Base-by-base conservation (phyloP, 2,329 filamentous ascomycete genomes). In the Fusarium armeniacum region DNA sequence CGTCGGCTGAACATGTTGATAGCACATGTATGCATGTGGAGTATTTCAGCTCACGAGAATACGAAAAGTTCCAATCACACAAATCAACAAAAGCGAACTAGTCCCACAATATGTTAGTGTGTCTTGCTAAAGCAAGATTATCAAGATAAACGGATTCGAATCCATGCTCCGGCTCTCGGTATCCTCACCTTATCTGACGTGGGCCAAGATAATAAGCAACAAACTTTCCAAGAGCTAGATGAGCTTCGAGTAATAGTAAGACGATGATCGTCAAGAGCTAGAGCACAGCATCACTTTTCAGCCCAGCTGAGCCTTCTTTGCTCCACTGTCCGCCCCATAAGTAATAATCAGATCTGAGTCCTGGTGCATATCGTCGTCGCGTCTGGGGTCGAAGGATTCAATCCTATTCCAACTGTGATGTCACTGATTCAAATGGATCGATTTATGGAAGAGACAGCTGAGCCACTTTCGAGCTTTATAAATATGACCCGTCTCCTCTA, bases 401-500 rank as follows among this genome's bases (percentile, higher is more conserved):
- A 16, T 18, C 7, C 18, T 8, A 2, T 3, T 5, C 15, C 9
- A 1, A 4, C 7, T 10, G 4, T 41, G 28, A 43, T 35, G 28
- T 28, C 5, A 41, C 20, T 9, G 2, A 15, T 2, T 15, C 3
- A 0, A 2, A 8, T 18, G 26, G 16, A 28, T 13, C 3, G 6
- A 4, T 43, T n/a, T 3, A 8, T 15, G 11, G 22, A 5, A 9
- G 8, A 6, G 4, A 18, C 3, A 10, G 0, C 13, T 1, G 16
- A 12, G 10, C 24, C 6, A 26, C 1, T 11, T 11, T 15, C 1
- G 0, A 13, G 0, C 2, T n/a, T 3, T 13, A 36, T 55, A 55
- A 55, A 47, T 28, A 2, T 1, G 1, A 6, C 10, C 3, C 45
- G 8, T 12, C 4, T 20, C 9, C 0, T 11, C 3, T 0, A 3